phyloP scores from a whole-genome alignment of 2,329 filamentous ascomycete species.

The Juglanconis juglandina region DNA sequence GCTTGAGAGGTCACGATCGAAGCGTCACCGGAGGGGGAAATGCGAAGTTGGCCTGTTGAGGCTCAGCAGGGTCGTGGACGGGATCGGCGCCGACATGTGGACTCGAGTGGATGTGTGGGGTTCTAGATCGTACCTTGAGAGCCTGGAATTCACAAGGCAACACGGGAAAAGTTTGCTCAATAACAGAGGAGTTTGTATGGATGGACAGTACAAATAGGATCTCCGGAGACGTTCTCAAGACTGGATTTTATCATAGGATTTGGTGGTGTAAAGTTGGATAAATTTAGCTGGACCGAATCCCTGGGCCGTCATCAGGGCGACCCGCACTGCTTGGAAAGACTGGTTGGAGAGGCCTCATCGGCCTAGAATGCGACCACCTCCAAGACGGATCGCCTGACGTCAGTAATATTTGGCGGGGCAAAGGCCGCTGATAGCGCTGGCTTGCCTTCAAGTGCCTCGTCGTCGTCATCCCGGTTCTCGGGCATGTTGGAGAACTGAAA shows the following conservation, averaged over 20 bases:
- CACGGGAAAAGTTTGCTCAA: not conserved
- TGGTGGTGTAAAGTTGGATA: not conserved
- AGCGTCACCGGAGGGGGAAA: not conserved
- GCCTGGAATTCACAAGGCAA: not conserved
- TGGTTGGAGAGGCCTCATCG: not conserved
- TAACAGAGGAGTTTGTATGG: not conserved
- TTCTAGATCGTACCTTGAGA: conserved; percentile 14
- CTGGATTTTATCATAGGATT: not conserved
- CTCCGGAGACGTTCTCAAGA: not conserved
- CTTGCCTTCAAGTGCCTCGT: not conserved
- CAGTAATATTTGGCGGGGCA: not conserved
- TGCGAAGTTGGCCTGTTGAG: not conserved
- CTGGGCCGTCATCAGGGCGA: not conserved
- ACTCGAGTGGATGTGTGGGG: conserved; percentile 11
- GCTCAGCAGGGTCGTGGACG: conserved; percentile 9
- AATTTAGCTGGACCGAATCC: not conserved
- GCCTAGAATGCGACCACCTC: not conserved
- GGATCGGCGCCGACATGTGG: conserved; percentile 15
- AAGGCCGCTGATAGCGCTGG: not conserved
- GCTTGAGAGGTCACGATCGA: not conserved
- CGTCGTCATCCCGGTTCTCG: not conserved
- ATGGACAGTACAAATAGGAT: not conserved
- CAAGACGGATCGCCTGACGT: not conserved
- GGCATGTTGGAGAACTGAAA: too few relatives aligned
- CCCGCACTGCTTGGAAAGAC: not conserved